Base-by-base conservation (phyloP, 768 basidiomycete genomes). In the Chalciporus chontae region DNA sequence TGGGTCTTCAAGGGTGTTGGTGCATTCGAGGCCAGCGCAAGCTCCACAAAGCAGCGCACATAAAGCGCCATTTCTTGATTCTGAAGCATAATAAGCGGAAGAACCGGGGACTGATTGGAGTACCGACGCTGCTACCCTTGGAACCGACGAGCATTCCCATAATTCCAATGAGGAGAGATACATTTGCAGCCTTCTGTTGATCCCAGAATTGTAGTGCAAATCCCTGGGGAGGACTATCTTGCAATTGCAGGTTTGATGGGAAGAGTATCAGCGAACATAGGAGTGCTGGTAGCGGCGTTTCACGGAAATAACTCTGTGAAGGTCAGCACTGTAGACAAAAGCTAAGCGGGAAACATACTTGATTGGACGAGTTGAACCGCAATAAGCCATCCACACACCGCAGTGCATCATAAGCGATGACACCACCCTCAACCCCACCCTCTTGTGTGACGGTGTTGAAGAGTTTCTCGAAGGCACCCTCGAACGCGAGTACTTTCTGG, bases 191-290 rank as follows among this genome's bases (percentile, higher is more conserved):
- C 68, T 98, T 99, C 66, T 93, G 89, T 37, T 84, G 78, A 56
- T 94, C 91, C 96, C 96, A 99, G 68, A 93, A 93, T 65, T 99
- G 96, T 40, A 97, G 71, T 1, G 94, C 87, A 68, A 97, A 98
- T 54, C 90, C 87, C 65, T 96, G 90, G 1, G 85, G 88, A n/a
- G 79, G 77, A 5, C 73, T 60, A 47, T 80, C 77, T 47, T 78
- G 76, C 21, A 79, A 66, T 27, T 79, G 78, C 1, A 89, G 67
- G 40, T 73, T 77, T 24, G 81, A 76, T 26, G 86, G 88, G 67
- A 85, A 93, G 40, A 81, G 83, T 39, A 87, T 76, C 19, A 86
- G 77, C 23, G 78, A 82, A 54, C 84, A 79, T 51, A 94, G 59
- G 48, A 85, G 59, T 51, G 86, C 68, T 56, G 85, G 77, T 57